Evolutionary conservation across 768 basidiomycete genomes (phyloP), one percentile per base, ranked within the genome.

Genomic region (Ramaria sp.): DNA sequence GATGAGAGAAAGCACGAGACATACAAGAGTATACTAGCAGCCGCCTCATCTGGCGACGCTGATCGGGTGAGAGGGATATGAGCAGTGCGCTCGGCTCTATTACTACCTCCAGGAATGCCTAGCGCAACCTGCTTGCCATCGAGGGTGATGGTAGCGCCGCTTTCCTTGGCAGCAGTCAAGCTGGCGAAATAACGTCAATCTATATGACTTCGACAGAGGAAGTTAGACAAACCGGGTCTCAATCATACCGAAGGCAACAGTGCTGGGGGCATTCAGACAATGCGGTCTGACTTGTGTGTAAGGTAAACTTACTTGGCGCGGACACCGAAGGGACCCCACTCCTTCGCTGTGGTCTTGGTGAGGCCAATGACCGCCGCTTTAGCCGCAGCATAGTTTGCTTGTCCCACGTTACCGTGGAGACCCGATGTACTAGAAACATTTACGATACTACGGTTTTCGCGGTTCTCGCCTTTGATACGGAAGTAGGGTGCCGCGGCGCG

Each of bases 371-470:
- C 81, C 7, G 84, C 89, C 12, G 87, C 72, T 65, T 90, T 91
- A 59, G 85, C 88, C 1, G 87, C 78, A 22, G 88, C 81, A 63
- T 88, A 90, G 71, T 91, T 91, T 15, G 75, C 82, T 68, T 91
- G 90, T 4, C 90, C 91, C 52, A 91, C 84, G 67, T 88, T 91
- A 19, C 89, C 90, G 68, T 91, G 89, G 30, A 91, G 75, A 49
- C 89, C 90, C n/a, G 81, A 78, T 3, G 79, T 84, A 0, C 87
- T 90, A 30, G 88, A 90, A 43, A 92, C 83, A 66, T 91, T 91
- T 62, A 87, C 75, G 63, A 92, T 82, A 7, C 81, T 86, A 49
- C 87, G 79, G 66, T 85, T 86, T 65, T 80, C 85, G 33, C 77
- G 75, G 11, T 73, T 73, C 61, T 61, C 76, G 71, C 81, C 84